These are phyloP conservation scores for Pythium phragmiticola DNA, from an alignment of 352 stramenopile genomes.

Conservation along the genomic window DNA sequence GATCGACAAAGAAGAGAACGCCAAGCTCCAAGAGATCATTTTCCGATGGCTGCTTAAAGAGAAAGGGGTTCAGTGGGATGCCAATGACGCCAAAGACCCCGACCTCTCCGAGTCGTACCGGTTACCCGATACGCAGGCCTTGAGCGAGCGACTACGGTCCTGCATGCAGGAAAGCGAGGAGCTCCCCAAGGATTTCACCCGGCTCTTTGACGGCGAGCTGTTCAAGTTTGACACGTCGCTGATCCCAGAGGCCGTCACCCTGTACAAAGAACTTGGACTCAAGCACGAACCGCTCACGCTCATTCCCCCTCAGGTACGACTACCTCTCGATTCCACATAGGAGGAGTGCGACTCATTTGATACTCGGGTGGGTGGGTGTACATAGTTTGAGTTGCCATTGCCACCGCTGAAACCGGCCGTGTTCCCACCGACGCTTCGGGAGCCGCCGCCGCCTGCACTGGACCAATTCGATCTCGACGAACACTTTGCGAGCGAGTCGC, in stretches of 20 bases:
- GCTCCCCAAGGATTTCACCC: conserved; percentile 93
- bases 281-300: conserved; percentile 95
- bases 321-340: too few species aligned
- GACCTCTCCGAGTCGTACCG: conserved; percentile 89
- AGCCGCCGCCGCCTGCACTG: conserved; percentile 88
- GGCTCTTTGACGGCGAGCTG: conserved; percentile 92
- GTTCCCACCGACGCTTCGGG: conserved; percentile 91
- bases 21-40: conserved; percentile 90
- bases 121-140: conserved; percentile 92
- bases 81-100: conserved; percentile 73
- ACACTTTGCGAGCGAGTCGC: conserved; percentile 91
- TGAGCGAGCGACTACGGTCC: conserved; percentile 90
- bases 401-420: conserved; percentile 91
- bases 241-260: conserved; percentile 91
- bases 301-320: conserved; percentile 87
- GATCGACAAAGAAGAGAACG: conserved; percentile 95
- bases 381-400: conserved; percentile 92
- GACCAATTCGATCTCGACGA: conserved; percentile 98
- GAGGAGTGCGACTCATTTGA: too few species aligned
- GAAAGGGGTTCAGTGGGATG: conserved; percentile 60
- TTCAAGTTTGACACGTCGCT: conserved; percentile 95
- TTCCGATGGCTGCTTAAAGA: conserved; percentile 93
- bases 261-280: conserved; percentile 92
- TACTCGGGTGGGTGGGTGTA: background rate
- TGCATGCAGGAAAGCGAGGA: conserved; percentile 95